A percentile compares a stretch with the other conserved stretches of the same genome.
phyloP scores from a whole-genome alignment of 1,284 basidiomycete species.

The Naganishia liquefaciens region DNA sequence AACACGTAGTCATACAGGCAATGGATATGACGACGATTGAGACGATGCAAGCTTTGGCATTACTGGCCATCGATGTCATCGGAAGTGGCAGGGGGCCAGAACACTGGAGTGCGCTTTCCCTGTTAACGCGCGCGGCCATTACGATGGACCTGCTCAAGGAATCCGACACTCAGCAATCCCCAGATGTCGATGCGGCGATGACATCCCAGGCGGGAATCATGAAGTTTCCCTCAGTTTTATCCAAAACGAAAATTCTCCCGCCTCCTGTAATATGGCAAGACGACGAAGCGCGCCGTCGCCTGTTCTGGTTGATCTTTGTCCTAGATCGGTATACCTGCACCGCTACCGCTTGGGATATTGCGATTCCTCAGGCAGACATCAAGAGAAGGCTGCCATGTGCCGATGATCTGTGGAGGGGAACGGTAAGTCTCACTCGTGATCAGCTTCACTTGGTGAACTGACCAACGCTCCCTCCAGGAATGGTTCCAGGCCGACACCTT shows the following conservation, averaged over 20 bases:
- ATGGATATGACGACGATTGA: constrained; percentile 51
- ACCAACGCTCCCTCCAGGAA: constrained; percentile 36
- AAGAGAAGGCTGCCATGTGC: constrained; percentile 48
- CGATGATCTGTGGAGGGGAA: constrained; percentile 46
- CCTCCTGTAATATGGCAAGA: constrained; percentile 48
- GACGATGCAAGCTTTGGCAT: constrained; percentile 50
- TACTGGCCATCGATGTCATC: constrained; percentile 52
- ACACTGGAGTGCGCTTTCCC: constrained; percentile 51
- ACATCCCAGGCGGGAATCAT: constrained; percentile 37
- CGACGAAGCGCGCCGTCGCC: constrained; percentile 49
- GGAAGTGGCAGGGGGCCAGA: constrained; percentile 52
- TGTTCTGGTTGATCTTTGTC: constrained; percentile 53
- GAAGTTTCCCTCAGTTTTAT: constrained; percentile 37
- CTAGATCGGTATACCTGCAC: constrained; percentile 53
- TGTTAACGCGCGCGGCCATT: constrained; percentile 51
- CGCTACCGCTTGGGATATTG: constrained; percentile 53
- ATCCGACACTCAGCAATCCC: constrained; percentile 21
- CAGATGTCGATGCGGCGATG: constrained; percentile 11
- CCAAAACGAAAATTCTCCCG: constrained; percentile 49
- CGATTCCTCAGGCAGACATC: constrained; percentile 51
- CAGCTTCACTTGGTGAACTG: neutral
- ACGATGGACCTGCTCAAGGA: constrained; percentile 50
- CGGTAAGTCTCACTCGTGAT: constrained; percentile 38
- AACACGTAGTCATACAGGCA: constrained; percentile 50
- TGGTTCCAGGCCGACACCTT: constrained; percentile 48